These are phyloP conservation scores for Knoxdaviesia capensis DNA, from an alignment of 2,329 filamentous ascomycete genomes.

Conservation along the genomic window DNA sequence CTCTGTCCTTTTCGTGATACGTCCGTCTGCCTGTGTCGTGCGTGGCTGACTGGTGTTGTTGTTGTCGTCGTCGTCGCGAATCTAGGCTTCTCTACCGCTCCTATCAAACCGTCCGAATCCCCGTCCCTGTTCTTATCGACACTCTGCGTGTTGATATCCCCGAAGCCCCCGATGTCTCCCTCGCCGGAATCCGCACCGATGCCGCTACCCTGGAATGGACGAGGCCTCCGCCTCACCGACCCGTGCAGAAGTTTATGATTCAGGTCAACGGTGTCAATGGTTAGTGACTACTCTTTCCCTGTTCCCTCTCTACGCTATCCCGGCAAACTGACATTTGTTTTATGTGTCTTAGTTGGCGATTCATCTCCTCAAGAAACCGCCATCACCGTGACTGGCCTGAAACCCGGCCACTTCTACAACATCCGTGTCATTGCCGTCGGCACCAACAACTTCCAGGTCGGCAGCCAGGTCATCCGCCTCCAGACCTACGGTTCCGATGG, in stretches of 20 bases:
- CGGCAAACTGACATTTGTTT: neutral
- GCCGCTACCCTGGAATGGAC: conserved; percentile 87
- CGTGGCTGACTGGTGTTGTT: neutral
- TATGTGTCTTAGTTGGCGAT: conserved; percentile 46
- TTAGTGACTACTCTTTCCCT: conserved; percentile 19
- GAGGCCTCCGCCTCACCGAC: conserved; percentile 39
- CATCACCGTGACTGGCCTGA: conserved; percentile 67
- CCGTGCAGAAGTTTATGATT: conserved; percentile 73
- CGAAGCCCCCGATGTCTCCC: conserved; percentile 68
- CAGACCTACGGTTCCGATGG: conserved; percentile 52
- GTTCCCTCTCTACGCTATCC: neutral
- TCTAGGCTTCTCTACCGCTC: conserved; percentile 65
- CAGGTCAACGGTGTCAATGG: conserved; percentile 86
- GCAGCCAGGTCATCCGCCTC: conserved; percentile 67
- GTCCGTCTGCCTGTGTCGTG: neutral
- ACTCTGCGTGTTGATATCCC: conserved; percentile 91
- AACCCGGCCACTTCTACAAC: conserved; percentile 79
- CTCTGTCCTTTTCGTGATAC: neutral
- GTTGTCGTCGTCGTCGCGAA: neutral
- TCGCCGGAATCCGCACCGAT: conserved; percentile 74
- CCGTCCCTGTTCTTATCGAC: conserved; percentile 74
- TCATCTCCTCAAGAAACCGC: conserved; percentile 56
- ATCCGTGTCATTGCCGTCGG: conserved; percentile 85
- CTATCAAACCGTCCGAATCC: conserved; percentile 75
- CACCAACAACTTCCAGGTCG: conserved; percentile 77